Percentiles rank a stretch among this genome's conserved stretches.
phyloP scores from a whole-genome alignment of 805 yeast genomes.

The Suhomyces sp. region DNA sequence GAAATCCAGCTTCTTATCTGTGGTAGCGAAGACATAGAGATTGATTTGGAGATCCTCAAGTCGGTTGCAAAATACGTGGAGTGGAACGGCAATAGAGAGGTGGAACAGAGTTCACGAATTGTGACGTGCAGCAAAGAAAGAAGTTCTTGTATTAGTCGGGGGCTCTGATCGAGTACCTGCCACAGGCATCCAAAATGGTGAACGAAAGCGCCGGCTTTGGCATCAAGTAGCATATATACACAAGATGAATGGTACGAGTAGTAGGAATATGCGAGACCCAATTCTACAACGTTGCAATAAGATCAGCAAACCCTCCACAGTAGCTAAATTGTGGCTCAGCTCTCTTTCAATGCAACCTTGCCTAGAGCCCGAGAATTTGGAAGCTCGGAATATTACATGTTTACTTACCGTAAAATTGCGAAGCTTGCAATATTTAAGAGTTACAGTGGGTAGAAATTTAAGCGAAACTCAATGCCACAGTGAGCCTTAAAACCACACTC shows the following conservation, averaged over 20 bases:
- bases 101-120: slow-evolving; percentile 36
- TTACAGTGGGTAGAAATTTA: no score
- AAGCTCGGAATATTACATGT: neutral
- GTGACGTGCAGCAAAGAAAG: slow-evolving; percentile 56
- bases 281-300: no score
- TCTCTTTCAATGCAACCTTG: no score
- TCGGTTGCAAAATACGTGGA: slow-evolving; percentile 74
- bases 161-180: slow-evolving; percentile 94
- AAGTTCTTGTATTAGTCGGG: slow-evolving; percentile 73
- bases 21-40: slow-evolving; percentile 64
- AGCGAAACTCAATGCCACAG: no score
- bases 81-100: slow-evolving; percentile 44
- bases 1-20: slow-evolving; percentile 78
- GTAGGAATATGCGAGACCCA: no score
- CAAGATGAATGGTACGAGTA: no score
- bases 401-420: no score
- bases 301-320: no score
- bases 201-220: slow-evolving; percentile 87
- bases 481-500: neutral
- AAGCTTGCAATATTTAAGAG: no score
- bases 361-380: neutral
- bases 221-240: slow-evolving; percentile 39
- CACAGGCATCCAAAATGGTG: slow-evolving; percentile 81
- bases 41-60: slow-evolving; percentile 65
- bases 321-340: no score